Base-by-base conservation (phyloP, 768 basidiomycete species). In the Boletus sp. region DNA sequence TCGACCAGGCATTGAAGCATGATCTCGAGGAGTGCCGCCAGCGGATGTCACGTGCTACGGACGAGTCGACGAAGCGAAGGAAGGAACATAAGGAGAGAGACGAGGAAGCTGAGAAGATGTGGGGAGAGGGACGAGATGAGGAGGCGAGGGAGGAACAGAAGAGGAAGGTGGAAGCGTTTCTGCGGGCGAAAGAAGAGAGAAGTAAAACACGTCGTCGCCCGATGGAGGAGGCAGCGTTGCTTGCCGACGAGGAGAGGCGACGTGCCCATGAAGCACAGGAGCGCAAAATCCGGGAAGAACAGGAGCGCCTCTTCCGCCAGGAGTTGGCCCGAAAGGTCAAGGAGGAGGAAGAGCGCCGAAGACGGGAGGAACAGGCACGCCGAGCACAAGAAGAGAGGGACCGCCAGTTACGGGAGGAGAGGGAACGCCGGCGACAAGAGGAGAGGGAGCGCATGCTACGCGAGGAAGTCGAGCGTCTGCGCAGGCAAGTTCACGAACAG, bases 1-100 rank as follows among this genome's bases (percentile, higher is more conserved):
- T 62, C 2, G 52, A 72, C 2, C 56, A 63, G 1, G 10, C 27
- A 7, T 19, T 55, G 35, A 7, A 39, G 0, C 50, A 66, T 8
- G 53, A 53, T 13, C 58, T 72, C 25, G 64, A 58, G 38, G 19
- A n/a, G 14, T 64, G 40, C 19, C 69, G 69, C 3, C 56, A 68
- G 45, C 53, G 23, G 5, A 37, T 59, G 29, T 57, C 51, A 53
- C 58, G 72, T 6, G 72, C 71, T 14, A 58, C 54, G n/a, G 50
- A 6, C 6, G 55, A 56, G 29, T 29, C 39, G 7, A 30, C 56
- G 11, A 32, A 60, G 46, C 57, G 66, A 37, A 47, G 21, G 17
- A 27, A 15, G 56, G 68, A 40, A 51, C 66, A 55, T 49, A 34
- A 50, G 29, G 48, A 41, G 29, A 59, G 60, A 21, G 69, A 74